These are phyloP conservation scores for Hsuehochloa calcarea DNA, from an alignment of 176 grass and related monocot species.

Conservation along the genomic window DNA sequence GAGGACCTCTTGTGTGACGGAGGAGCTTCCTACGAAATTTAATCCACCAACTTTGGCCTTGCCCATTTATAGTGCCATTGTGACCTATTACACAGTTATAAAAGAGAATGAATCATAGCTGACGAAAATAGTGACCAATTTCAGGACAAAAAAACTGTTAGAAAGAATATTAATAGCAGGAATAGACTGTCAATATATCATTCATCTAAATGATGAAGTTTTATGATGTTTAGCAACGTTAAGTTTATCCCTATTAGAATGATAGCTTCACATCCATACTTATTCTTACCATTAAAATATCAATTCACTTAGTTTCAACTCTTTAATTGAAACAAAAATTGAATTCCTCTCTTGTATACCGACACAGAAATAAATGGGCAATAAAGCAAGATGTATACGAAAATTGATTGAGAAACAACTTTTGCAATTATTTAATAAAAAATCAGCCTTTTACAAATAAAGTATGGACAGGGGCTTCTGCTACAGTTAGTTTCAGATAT, in stretches of 20 bases:
- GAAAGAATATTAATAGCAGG: constrained; percentile 3
- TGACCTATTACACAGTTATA: constrained; percentile 49
- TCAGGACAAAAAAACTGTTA: not conserved
- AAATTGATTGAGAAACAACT: not conserved
- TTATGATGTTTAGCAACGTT: not conserved
- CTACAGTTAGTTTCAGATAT: not conserved
- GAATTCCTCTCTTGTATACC: not conserved
- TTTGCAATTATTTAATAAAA: not conserved
- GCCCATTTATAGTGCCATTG: constrained; percentile 94
- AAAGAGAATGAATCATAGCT: not conserved
- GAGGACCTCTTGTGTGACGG: constrained; percentile 76
- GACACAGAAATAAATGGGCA: not conserved
- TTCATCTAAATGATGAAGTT: not conserved
- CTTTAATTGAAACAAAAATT: not conserved
- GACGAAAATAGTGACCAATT: not conserved
- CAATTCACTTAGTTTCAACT: not conserved
- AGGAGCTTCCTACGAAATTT: constrained; percentile 69
- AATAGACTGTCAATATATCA: not conserved
- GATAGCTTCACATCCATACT: constrained; percentile 19
- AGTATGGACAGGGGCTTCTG: not conserved
- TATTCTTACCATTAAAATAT: not conserved
- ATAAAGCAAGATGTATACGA: not conserved
- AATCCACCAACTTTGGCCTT: constrained; percentile 77
- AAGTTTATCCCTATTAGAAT: not conserved
- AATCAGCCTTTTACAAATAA: not conserved